Base-by-base conservation (phyloP, 2,329 filamentous ascomycete genomes). In the Dryadomyces quercivorus region DNA sequence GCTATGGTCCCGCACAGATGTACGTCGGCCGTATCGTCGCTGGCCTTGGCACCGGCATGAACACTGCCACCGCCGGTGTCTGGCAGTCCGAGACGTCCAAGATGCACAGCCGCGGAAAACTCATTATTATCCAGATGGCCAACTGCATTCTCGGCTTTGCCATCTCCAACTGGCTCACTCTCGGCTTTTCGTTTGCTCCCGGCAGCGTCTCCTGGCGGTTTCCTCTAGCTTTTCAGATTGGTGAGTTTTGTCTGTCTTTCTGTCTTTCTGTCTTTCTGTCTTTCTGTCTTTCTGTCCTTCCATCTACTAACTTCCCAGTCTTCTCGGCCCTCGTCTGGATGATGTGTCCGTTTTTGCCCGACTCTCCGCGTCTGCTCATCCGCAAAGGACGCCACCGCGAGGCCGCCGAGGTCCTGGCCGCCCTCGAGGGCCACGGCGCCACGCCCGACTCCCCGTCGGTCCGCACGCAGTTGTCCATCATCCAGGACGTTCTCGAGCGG, bases 111-210 rank as follows among this genome's bases (percentile, higher is more conserved):
- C 58, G 61, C 5, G 61, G 61, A 6, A 58, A 61, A 47, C 54
- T 63, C 38, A 59, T 61, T 12, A 60, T 62, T 43, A 61, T 61
- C 22, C 59, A 63, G 52, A 63, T 62, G 69, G 62, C 60, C 21
- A 64, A 61, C 52, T 64, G 60, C 54, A 65, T 64, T 50, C 63
- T 67, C 1, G 70, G 70, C 2, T 74, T 73, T 58, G 68, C 66
- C 3, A 67, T 73, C 8, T 69, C 67, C 3, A 60, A 69, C 42
- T 60, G 57, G 57, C 16, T 59, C 36, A 60, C 58, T 4, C 52
- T 58, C 31, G 58, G 54, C 1, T 57, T 61, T 13, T 60, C 58
- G 8, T 61, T 60, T 47, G 59, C 59, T 18, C 53, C 50, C 5
- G 56, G 59, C 3, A 58, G 57, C 21, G 59, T 61, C 5, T 56